Evolutionary conservation across 2,329 filamentous ascomycete species (phyloP), one percentile per base, ranked within the genome.

Genomic region (Cryphonectria nitschkei): DNA sequence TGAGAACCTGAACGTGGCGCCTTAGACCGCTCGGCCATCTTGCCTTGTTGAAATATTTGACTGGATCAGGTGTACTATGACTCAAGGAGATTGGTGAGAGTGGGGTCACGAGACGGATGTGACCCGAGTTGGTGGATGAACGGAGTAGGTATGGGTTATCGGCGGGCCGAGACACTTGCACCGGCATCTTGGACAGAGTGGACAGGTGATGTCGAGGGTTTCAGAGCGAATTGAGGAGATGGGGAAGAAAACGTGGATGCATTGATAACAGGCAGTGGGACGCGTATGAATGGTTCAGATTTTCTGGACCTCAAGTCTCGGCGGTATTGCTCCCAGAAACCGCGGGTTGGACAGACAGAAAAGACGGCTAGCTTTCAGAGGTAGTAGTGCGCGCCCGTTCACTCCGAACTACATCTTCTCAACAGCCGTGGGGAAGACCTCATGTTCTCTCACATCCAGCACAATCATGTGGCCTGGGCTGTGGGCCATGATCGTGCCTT

Each of bases 381-480:
- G 2, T 3, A 13, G 4, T 13, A 22, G 34, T 2, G 6, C 1
- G 7, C 37, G 56, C 29, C 56, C 32, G 6, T 39, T 34, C 43
- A 19, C 43, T 11, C 46, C 22, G 26, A 39, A 13, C 37, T 16
- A 58, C 54, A 32, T 19, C 54, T 58, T 34, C 67, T 68, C 54
- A 9, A 62, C 26, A 39, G 67, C 41, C 16, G 58, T 39, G n/a
- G 62, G 62, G 37, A 78, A 76, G 9, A 76, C 75, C 29, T 87
- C 84, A 14, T 80, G 79, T 69, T 84, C 82, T 32, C 75, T 79
- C 64, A 81, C 80, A 77, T 91, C 89, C 67, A 90, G 77, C 1
- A 90, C 79, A 58, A 91, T 76, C 89, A 91, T 91, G 76, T 89
- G 83, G 0, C 88, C 88, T 0, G 88, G 89, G 26, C 85, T 84